Conservation (phyloP, 1,284 basidiomycete species). For the Omphalotus olearius region DNA sequence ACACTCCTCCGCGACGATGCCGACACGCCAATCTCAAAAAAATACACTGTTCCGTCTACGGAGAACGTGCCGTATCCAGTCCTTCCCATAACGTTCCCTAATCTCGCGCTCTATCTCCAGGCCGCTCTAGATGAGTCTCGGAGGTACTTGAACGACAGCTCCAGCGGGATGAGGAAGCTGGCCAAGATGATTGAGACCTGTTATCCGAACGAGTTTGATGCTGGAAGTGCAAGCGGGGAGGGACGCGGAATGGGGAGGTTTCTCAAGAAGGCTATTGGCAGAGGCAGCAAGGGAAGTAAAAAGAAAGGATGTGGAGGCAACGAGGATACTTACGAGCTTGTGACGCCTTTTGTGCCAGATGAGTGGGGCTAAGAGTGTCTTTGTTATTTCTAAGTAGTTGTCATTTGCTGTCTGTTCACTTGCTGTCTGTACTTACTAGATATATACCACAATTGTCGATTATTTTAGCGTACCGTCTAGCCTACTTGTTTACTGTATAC, state of each 20-base stretch:
- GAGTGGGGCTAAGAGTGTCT: constrained; percentile 43
- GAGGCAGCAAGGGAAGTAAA: constrained; percentile 37
- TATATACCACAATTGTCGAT: constrained; percentile 36
- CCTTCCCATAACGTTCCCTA: constrained; percentile 69
- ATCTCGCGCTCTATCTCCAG: constrained; percentile 69
- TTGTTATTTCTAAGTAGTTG: not conserved
- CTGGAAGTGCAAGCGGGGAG: constrained; percentile 34
- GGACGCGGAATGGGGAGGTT: constrained; percentile 21
- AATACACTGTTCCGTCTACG: constrained; percentile 64
- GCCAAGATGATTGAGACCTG: constrained; percentile 60
- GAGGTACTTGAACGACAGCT: constrained; percentile 49
- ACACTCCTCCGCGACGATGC: constrained; percentile 56
- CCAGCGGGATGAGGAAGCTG: constrained; percentile 57
- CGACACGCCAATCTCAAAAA: constrained; percentile 60
- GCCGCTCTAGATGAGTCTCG: constrained; percentile 66
- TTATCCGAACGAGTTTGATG: constrained; percentile 49
- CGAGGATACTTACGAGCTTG: constrained; percentile 72
- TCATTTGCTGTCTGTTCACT: not conserved
- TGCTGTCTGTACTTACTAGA: not conserved
- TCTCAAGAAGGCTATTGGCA: constrained; percentile 59
- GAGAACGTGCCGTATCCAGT: constrained; percentile 55
- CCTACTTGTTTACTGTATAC: not conserved
- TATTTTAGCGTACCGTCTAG: constrained; percentile 19
- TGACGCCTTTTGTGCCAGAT: constrained; percentile 74
- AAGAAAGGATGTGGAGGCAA: constrained; percentile 49